Percentiles rank a stretch among this genome's conserved stretches.
phyloP scores from a whole-genome alignment of 306 rosid genomes.

The Gynostemma pentaphyllum region DNA sequence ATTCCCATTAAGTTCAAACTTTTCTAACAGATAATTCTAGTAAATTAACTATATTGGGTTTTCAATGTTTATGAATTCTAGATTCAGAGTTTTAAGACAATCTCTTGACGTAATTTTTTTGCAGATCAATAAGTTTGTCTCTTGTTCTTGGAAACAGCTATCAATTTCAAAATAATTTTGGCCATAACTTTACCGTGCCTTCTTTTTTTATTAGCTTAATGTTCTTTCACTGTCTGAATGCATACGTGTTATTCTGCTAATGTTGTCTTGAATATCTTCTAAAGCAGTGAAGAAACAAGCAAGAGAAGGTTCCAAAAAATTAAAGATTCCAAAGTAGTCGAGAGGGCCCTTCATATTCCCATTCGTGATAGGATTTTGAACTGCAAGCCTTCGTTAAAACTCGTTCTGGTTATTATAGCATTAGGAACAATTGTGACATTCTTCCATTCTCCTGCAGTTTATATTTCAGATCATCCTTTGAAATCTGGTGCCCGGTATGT shows the following conservation, averaged over 20 bases:
- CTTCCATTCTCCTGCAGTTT: slow-evolving; percentile 56
- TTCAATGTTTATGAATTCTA: background rate
- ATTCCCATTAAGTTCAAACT: background rate
- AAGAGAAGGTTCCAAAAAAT: slow-evolving; percentile 58
- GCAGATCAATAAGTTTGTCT: background rate
- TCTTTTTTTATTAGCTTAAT: slow-evolving; percentile 11
- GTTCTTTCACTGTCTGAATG: slow-evolving; percentile 10
- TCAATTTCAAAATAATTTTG: background rate
- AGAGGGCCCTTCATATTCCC: slow-evolving; percentile 28
- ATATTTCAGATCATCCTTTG: slow-evolving; percentile 48
- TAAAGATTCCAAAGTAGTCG: slow-evolving; percentile 55
- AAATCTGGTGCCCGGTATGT: slow-evolving; percentile 45
- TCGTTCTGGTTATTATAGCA: slow-evolving; percentile 41
- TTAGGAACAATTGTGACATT: slow-evolving; percentile 58
- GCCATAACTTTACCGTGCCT: background rate
- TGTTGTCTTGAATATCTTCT: slow-evolving; percentile 7
- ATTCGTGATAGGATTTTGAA: slow-evolving; percentile 30
- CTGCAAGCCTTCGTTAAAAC: slow-evolving; percentile 59
- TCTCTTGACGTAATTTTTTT: background rate
- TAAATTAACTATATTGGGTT: background rate
- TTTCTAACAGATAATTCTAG: background rate
- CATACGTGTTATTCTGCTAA: background rate
- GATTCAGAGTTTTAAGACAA: background rate
- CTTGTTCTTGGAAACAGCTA: background rate
- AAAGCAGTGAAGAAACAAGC: slow-evolving; percentile 60